Evolutionary conservation across 1,284 basidiomycete species (phyloP).

Genomic region (Pyrrhoderma lamaoense): DNA sequence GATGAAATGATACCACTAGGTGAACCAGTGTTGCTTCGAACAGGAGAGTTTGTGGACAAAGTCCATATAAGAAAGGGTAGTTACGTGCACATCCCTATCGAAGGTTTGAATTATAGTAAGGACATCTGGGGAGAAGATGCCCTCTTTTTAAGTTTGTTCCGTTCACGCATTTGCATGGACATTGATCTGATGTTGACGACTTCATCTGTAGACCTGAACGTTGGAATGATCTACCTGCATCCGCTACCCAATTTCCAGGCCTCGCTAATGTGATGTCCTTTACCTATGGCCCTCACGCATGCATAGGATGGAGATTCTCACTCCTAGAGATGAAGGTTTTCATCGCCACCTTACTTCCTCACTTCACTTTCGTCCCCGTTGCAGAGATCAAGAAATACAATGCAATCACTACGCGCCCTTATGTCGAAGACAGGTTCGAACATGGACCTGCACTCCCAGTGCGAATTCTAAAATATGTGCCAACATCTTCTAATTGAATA

Average conservation of each 20-base stretch:
- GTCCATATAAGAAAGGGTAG: constrained; percentile 42
- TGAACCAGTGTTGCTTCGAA: constrained; percentile 29
- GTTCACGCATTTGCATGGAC: not conserved
- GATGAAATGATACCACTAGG: constrained; percentile 27
- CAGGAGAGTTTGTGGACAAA: constrained; percentile 4
- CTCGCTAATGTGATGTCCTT: constrained; percentile 47
- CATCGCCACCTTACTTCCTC: constrained; percentile 36
- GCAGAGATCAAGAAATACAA: constrained; percentile 39
- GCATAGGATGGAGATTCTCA: constrained; percentile 40
- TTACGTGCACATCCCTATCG: constrained; percentile 49
- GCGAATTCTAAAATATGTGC: constrained; percentile 26
- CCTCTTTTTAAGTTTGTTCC: constrained; percentile 40
- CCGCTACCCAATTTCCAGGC: constrained; percentile 35
- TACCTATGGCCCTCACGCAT: constrained; percentile 43
- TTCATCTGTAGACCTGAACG: constrained; percentile 38
- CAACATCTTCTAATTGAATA: no score
- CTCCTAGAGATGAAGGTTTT: constrained; percentile 42
- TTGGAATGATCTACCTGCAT: constrained; percentile 37
- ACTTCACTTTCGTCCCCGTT: constrained; percentile 37
- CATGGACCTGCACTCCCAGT: constrained; percentile 36
- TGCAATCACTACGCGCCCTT: constrained; percentile 40
- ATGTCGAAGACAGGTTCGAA: constrained; percentile 33
- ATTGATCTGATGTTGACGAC: constrained; percentile 5
- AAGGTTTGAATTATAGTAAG: constrained; percentile 42
- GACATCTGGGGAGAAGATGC: constrained; percentile 49